Evolutionary conservation across 2,329 filamentous ascomycete species (phyloP).

Genomic region (Fonsecaea monophora): DNA sequence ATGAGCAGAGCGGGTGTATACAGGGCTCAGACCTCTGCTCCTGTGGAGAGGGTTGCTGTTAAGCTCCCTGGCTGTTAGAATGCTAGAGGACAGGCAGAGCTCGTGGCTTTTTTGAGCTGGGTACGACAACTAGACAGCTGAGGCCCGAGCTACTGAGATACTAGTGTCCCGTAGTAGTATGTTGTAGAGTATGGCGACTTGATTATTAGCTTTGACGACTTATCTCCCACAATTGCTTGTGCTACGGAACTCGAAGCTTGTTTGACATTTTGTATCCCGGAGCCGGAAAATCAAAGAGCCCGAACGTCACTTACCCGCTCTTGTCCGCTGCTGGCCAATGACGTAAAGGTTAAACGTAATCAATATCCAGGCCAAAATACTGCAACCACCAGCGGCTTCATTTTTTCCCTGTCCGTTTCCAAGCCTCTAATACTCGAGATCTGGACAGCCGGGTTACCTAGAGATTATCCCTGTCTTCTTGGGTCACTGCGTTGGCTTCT

Average conservation of each 20-base stretch:
- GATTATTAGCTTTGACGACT: not conserved
- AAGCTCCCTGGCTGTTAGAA: not conserved
- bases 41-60: not conserved
- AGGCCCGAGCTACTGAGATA: not conserved
- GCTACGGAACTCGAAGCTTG: too few species aligned
- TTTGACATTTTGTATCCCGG: not conserved
- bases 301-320: not conserved
- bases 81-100: not conserved
- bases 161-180: not conserved
- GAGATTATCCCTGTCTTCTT: not conserved
- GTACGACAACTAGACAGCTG: not conserved
- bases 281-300: not conserved
- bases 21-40: not conserved
- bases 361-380: not conserved
- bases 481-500: not conserved
- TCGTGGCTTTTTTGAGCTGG: not conserved
- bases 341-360: conserved; percentile 18
- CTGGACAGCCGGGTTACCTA: not conserved
- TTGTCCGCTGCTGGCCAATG: conserved; percentile 4
- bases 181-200: not conserved
- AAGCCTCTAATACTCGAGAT: not conserved
- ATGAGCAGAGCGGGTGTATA: not conserved
- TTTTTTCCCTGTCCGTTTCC: not conserved
- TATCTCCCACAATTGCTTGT: not conserved
- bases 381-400: not conserved